Evolutionary conservation across 2,329 filamentous ascomycete genomes (phyloP), one percentile per base, ranked within the genome.

Genomic region (Fusarium subglutinans): DNA sequence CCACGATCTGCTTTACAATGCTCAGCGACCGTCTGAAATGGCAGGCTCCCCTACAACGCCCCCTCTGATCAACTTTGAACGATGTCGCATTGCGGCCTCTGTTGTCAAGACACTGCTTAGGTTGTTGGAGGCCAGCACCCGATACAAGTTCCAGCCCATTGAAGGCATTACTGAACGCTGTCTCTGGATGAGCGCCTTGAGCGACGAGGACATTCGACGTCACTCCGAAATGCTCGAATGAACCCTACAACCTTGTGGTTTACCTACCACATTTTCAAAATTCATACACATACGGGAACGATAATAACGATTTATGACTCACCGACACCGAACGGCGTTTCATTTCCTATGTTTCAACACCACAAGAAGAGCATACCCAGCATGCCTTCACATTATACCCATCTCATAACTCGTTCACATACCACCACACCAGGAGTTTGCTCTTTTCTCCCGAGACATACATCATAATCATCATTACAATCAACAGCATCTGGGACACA

Each of bases 1-100:
- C 5, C 93, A 95, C 78, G 94, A 96, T 79, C 86, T 96, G 45
- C 89, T 95, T 50, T 94, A 93, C 85, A 96, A 95, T 78, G 90
- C 92, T 2, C 93, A 96, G 80, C 90, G 94, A 71, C 92, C 94
- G 4, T 91, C 92, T 5, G 91, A 93, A 80, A 91, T 95, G 74
- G 90, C 91, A 4, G 90, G 88, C 76, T 92, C 90, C 8, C 90
- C 90, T 26, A 88, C 86, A 0, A 89, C 89, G 10, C 89, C 93
- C 69, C 91, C 91, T 20, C 85, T 96, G 50, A 89, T 96, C 76
- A 96, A 96, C 81, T 96, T 96, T 83, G 93, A 96, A 84, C 89
- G 93, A 66, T 94, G 93, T 76, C 92, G 94, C 69, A 92, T 90
- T 38, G 91, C 92, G 33, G 94, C 94, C 8, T 87, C 89, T 3